Evolutionary conservation across 352 stramenopile genomes (phyloP).

Genomic region (Albugo laibachii): DNA sequence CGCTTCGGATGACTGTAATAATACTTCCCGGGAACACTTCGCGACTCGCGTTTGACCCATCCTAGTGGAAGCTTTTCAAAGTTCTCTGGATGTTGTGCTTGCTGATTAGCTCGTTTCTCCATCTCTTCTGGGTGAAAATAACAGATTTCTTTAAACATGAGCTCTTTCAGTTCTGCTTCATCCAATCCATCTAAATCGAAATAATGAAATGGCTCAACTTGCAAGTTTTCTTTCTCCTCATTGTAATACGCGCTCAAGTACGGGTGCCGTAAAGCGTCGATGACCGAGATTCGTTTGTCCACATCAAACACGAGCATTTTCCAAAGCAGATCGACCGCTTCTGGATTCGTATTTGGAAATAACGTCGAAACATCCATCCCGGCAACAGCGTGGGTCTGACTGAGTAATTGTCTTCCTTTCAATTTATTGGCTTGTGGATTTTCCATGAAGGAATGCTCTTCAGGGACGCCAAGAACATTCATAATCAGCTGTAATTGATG

Average conservation of each 20-base stretch:
- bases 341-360: constrained; percentile 74
- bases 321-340: constrained; percentile 65
- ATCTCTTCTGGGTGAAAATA: constrained; percentile 78
- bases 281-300: constrained; percentile 87
- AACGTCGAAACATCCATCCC: constrained; percentile 65
- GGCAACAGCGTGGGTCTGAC: constrained; percentile 52
- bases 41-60: constrained; percentile 74
- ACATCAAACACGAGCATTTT: constrained; percentile 88
- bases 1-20: constrained; percentile 82
- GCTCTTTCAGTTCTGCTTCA: constrained; percentile 68
- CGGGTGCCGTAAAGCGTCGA: constrained; percentile 89
- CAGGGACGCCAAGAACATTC: constrained; percentile 71
- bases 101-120: constrained; percentile 67
- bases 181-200: constrained; percentile 74
- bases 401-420: constrained; percentile 66
- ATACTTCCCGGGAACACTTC: constrained; percentile 69
- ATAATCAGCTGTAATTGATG: constrained; percentile 80
- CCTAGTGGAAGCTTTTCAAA: constrained; percentile 56
- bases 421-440: constrained; percentile 77
- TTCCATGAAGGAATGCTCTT: constrained; percentile 78
- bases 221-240: constrained; percentile 35
- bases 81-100: constrained; percentile 41
- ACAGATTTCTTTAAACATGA: constrained; percentile 84
- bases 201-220: constrained; percentile 62
- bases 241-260: constrained; percentile 87